phyloP scores from a whole-genome alignment of 2,329 filamentous ascomycete species.

The Ophiostoma sp. region DNA sequence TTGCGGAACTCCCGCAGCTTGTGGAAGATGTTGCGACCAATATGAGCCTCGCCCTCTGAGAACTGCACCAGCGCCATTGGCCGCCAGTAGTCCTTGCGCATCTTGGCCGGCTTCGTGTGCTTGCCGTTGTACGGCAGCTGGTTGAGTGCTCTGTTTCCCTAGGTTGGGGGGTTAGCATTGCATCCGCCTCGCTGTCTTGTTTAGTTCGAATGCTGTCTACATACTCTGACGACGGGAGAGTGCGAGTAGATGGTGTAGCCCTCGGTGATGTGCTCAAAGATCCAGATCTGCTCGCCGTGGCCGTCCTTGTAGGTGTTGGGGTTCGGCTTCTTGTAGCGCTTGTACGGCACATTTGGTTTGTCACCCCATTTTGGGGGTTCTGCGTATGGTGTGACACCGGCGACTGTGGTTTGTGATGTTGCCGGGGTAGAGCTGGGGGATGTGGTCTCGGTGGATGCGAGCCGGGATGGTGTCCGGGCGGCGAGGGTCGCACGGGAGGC shows the following conservation, averaged over 20 bases:
- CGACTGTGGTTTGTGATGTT: neutral
- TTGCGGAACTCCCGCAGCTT: slow-evolving; percentile 60
- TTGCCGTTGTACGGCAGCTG: slow-evolving; percentile 60
- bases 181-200: neutral
- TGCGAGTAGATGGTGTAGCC: slow-evolving; percentile 52
- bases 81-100: slow-evolving; percentile 63
- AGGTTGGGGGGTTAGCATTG: neutral
- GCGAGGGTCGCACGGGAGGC: neutral
- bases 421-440: neutral
- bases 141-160: slow-evolving; percentile 31
- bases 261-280: slow-evolving; percentile 47
- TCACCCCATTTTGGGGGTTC: slow-evolving; percentile 4
- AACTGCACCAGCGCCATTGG: slow-evolving; percentile 57
- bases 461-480: neutral
- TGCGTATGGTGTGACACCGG: neutral
- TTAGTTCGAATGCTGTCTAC: slow-evolving; percentile 33
- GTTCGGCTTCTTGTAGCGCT: slow-evolving; percentile 28
- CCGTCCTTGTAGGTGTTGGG: slow-evolving; percentile 33
- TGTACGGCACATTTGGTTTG: slow-evolving; percentile 16
- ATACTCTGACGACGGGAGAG: slow-evolving; percentile 37
- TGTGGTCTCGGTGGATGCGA: slow-evolving; percentile 11
- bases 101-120: slow-evolving; percentile 56
- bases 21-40: slow-evolving; percentile 56
- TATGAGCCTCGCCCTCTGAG: slow-evolving; percentile 43
- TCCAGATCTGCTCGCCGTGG: slow-evolving; percentile 55